A percentile compares a stretch with the other conserved stretches of the same genome.
phyloP scores from a whole-genome alignment of 805 yeast genomes.

The Metschnikowia peoriensis region DNA sequence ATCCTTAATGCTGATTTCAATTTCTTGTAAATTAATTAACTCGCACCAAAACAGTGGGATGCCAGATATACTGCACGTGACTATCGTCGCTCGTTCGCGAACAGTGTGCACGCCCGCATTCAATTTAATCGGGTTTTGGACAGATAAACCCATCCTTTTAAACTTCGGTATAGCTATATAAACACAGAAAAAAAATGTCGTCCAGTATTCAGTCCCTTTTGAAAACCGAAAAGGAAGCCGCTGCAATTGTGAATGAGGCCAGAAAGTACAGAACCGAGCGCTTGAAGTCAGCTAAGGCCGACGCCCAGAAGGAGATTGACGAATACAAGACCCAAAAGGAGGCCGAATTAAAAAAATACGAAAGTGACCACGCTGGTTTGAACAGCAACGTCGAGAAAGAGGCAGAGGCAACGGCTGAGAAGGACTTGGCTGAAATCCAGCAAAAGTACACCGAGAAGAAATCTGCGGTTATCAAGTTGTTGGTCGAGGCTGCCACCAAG shows the following conservation, averaged over 20 bases:
- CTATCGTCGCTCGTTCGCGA: neutral
- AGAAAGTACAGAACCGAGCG: constrained; percentile 82
- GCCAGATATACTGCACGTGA: neutral
- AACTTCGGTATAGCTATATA: neutral
- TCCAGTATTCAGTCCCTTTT: constrained; percentile 31
- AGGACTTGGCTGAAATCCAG: constrained; percentile 68
- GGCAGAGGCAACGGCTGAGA: constrained; percentile 71
- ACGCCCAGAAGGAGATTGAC: constrained; percentile 86
- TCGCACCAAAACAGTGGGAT: too few species aligned
- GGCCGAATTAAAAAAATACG: constrained; percentile 69
- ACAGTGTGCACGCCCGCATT: constrained; percentile 9
- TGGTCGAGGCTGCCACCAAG: constrained; percentile 73
- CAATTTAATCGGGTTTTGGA: constrained; percentile 6
- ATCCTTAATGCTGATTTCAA: too few species aligned
- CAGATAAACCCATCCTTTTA: constrained; percentile 8
- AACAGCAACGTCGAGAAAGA: constrained; percentile 75
- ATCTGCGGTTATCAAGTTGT: constrained; percentile 64
- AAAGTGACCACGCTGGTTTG: constrained; percentile 68
- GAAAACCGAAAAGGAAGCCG: constrained; percentile 96
- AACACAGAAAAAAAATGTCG: constrained; percentile 18
- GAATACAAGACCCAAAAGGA: constrained; percentile 85
- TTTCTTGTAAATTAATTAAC: too few species aligned
- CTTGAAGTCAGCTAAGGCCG: constrained; percentile 90
- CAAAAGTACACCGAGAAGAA: constrained; percentile 62
- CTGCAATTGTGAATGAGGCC: constrained; percentile 89